Conservation (phyloP, 2,329 filamentous ascomycete genomes). For the Endocalyx cinctus region DNA sequence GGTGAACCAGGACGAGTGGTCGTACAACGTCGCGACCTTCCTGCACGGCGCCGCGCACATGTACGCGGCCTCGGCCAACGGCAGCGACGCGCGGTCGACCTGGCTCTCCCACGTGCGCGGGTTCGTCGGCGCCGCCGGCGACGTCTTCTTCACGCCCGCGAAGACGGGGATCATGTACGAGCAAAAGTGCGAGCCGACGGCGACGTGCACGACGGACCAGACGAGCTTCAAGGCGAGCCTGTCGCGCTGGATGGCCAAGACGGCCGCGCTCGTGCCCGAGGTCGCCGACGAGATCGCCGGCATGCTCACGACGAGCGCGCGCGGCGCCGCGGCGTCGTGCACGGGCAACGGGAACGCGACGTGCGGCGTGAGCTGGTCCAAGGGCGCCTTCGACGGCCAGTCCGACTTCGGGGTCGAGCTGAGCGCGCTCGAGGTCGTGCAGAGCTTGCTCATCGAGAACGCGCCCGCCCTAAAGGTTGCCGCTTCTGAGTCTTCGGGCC, state of each 20-base stretch:
- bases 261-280: constrained; percentile 30
- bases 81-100: constrained; percentile 17
- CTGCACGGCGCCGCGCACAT: constrained; percentile 36
- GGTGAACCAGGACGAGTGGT: constrained; percentile 32
- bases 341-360: constrained; percentile 23
- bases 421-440: constrained; percentile 29
- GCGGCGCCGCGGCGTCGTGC: constrained; percentile 28
- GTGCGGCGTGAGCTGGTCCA: constrained; percentile 29
- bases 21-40: constrained; percentile 38
- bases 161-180: constrained; percentile 30
- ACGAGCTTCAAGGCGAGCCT: constrained; percentile 26
- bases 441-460: constrained; percentile 19
- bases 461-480: too few species aligned
- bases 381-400: constrained; percentile 28
- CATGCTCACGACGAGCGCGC: constrained; percentile 25
- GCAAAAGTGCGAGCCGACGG: constrained; percentile 32
- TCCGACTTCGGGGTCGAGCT: constrained; percentile 30
- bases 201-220: constrained; percentile 34
- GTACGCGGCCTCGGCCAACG: constrained; percentile 34
- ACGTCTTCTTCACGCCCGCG: constrained; percentile 22
- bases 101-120: constrained; percentile 29
- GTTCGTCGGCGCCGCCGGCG: constrained; percentile 26
- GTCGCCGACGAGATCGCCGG: constrained; percentile 21
- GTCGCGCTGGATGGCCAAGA: constrained; percentile 24
- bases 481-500: too few species aligned